Percentiles rank a stretch among this genome's conserved stretches.
These are phyloP conservation scores for Talinum fruticosum DNA, from an alignment of 148 eudicot species.

Conservation along the genomic window DNA sequence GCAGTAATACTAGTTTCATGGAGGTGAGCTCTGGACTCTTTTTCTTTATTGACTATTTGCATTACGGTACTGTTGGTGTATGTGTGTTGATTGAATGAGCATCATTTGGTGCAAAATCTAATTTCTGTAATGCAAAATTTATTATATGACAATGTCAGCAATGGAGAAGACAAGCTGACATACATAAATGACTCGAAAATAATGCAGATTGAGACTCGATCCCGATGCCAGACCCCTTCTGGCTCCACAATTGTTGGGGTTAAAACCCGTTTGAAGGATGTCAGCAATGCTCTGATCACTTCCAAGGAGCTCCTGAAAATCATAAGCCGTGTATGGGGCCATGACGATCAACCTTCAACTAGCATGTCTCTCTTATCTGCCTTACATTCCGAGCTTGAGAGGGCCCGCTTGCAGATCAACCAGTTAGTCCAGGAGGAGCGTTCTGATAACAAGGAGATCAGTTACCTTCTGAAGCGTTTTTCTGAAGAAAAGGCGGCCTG, in stretches of 20 bases:
- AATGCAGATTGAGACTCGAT: conserved; percentile 70
- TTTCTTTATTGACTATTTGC: neutral
- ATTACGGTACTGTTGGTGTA: neutral
- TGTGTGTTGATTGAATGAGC: neutral
- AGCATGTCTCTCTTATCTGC: conserved; percentile 81
- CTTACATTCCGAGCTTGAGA: conserved; percentile 84
- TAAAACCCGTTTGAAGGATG: conserved; percentile 66
- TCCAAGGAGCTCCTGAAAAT: conserved; percentile 91
- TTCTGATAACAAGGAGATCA: conserved; percentile 58
- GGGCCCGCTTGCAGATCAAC: conserved; percentile 82
- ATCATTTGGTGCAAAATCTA: neutral
- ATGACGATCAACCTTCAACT: conserved; percentile 67
- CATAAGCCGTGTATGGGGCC: conserved; percentile 69
- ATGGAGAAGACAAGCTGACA: neutral
- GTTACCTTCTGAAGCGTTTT: conserved; percentile 57
- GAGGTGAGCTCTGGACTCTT: conserved; percentile 48
- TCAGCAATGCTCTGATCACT: conserved; percentile 75
- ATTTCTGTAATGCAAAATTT: neutral
- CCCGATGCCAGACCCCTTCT: conserved; percentile 60
- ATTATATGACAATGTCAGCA: neutral
- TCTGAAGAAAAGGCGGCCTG: conserved; percentile 82
- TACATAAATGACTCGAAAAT: neutral
- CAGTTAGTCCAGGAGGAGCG: conserved; percentile 69
- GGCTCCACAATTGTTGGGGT: conserved; percentile 38
- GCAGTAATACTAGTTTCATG: conserved; percentile 67